phyloP scores from a whole-genome alignment of 352 stramenopile species.

The Globisporangium echinulatum region DNA sequence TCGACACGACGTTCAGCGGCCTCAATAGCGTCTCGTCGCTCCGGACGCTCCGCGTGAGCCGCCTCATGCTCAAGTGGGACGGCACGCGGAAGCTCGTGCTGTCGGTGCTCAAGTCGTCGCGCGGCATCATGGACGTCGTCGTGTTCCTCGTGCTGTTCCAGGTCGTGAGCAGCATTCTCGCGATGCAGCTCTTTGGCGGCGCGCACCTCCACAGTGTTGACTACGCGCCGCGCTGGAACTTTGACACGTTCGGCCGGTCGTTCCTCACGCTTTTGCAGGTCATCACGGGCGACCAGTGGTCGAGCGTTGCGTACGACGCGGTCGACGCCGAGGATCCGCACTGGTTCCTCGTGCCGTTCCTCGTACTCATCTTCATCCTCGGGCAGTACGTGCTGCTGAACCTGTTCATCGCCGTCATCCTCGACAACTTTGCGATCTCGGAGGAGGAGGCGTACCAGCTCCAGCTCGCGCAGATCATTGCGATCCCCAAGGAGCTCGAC shows the following conservation, averaged over 20 bases:
- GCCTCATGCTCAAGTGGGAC: slow-evolving; percentile 79
- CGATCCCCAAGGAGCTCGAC: slow-evolving; percentile 73
- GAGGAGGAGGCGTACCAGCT: slow-evolving; percentile 79
- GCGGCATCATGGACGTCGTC: slow-evolving; percentile 69
- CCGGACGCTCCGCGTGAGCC: slow-evolving; percentile 59
- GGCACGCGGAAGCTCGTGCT: slow-evolving; percentile 72
- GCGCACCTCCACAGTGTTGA: slow-evolving; percentile 33
- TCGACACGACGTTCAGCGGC: slow-evolving; percentile 38
- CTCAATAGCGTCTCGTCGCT: slow-evolving; percentile 66
- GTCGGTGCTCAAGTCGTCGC: slow-evolving; percentile 72
- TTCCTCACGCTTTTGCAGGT: slow-evolving; percentile 77
- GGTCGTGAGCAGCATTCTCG: slow-evolving; percentile 66
- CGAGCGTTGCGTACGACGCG: slow-evolving; percentile 66
- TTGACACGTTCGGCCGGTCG: slow-evolving; percentile 60
- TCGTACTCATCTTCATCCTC: slow-evolving; percentile 69
- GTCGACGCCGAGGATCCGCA: slow-evolving; percentile 62
- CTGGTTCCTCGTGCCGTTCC: slow-evolving; percentile 65
- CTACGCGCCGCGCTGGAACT: slow-evolving; percentile 66
- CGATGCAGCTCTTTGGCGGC: slow-evolving; percentile 74
- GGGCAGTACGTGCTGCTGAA: slow-evolving; percentile 79
- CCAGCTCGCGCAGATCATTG: slow-evolving; percentile 78
- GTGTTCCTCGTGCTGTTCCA: slow-evolving; percentile 74
- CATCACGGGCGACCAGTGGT: slow-evolving; percentile 75
- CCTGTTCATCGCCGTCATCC: slow-evolving; percentile 78
- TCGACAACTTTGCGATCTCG: slow-evolving; percentile 78